Percentiles rank a stretch among this genome's conserved stretches.
These are phyloP conservation scores for Rhizopogon rudus DNA, from an alignment of 768 basidiomycete genomes.

Conservation along the genomic window DNA sequence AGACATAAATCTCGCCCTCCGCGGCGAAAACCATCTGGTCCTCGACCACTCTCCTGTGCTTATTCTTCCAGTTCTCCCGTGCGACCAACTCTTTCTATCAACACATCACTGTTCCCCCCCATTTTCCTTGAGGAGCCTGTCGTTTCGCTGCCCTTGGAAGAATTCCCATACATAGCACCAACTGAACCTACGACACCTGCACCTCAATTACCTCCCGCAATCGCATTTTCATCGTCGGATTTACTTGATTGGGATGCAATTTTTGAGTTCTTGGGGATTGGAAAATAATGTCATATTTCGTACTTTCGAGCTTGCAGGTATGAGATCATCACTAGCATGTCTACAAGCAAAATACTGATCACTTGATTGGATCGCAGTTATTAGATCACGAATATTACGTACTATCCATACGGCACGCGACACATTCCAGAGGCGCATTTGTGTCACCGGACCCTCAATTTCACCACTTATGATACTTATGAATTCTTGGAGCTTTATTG, in stretches of 20 bases:
- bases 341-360: neutral
- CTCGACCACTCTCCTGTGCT: slow-evolving; percentile 16
- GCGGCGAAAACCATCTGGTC: slow-evolving; percentile 21
- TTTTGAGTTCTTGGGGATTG: slow-evolving; percentile 22
- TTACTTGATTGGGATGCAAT: slow-evolving; percentile 27
- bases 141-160: slow-evolving; percentile 5
- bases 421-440: neutral
- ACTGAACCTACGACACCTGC: neutral
- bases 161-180: slow-evolving; percentile 1
- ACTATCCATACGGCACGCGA: neutral
- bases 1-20: slow-evolving; percentile 1
- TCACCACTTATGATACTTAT: neutral
- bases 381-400: neutral
- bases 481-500: neutral
- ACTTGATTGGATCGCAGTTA: neutral
- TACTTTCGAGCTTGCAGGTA: neutral
- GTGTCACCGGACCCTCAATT: neutral
- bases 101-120: slow-evolving; percentile 6
- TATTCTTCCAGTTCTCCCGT: slow-evolving; percentile 1
- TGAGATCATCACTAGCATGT: neutral
- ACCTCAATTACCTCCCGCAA: slow-evolving; percentile 3
- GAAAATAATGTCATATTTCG: neutral
- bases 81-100: slow-evolving; percentile 14
- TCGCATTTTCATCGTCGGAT: slow-evolving; percentile 11
- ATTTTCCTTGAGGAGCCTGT: neutral